These are phyloP conservation scores for Hortaea werneckii DNA, from an alignment of 2,329 filamentous ascomycete species.

Conservation along the genomic window DNA sequence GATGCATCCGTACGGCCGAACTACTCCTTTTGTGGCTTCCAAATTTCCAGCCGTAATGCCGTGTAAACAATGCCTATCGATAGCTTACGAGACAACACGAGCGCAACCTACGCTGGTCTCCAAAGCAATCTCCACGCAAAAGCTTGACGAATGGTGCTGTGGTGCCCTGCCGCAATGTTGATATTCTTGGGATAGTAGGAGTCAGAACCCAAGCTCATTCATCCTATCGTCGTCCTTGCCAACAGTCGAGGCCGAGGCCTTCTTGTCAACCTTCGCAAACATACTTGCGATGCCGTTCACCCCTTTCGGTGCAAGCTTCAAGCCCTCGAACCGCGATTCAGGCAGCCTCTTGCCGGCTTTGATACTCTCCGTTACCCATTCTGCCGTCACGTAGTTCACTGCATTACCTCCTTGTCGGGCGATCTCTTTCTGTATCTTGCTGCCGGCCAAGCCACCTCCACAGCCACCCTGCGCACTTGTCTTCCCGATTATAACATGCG, in stretches of 20 bases:
- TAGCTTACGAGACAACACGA: too few species aligned
- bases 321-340: constrained; percentile 59
- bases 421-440: constrained; percentile 77
- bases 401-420: constrained; percentile 53
- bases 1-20: too few species aligned
- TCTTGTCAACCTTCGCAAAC: neutral
- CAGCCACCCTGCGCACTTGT: constrained; percentile 43
- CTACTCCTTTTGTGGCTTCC: too few species aligned
- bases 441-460: constrained; percentile 65
- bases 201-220: neutral
- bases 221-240: neutral
- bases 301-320: constrained; percentile 51
- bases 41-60: too few species aligned
- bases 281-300: constrained; percentile 49
- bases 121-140: too few species aligned
- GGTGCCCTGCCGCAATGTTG: too few species aligned
- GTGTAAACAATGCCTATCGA: too few species aligned
- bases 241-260: neutral
- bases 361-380: constrained; percentile 82
- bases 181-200: too few species aligned
- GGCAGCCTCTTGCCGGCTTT: constrained; percentile 63
- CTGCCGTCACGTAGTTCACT: constrained; percentile 68
- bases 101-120: too few species aligned
- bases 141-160: too few species aligned
- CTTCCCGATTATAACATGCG: constrained; percentile 72